Base-by-base conservation (phyloP, 176 grass and related monocot genomes). In the Alopecurus myosuroides region DNA sequence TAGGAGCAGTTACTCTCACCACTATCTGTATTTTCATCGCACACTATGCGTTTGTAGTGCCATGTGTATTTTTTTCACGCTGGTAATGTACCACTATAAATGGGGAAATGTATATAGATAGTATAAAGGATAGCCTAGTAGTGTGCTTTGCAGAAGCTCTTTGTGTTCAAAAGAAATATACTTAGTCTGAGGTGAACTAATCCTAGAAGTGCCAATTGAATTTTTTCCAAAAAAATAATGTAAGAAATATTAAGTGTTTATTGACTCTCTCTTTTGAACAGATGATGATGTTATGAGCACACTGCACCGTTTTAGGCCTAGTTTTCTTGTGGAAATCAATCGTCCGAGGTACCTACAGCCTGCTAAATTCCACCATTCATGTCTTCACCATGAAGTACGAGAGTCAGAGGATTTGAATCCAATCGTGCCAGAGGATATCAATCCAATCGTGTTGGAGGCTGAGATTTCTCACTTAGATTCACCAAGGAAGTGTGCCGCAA, bases 241-340 rank as follows among this genome's bases (percentile, higher is more conserved):
- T 4, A 46, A 37, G 37, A n/a, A 31, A 35, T 86, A 62, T 42
- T 68, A 40, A 29, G 31, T 60, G 6, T 19, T 69, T 67, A 53
- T 81, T 88, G 29, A 80, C 78, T 60, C 23, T 15, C 76, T 26
- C 67, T 93, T 88, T 84, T 76, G 39, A 85, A 68, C 90, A 97
- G 95, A 97, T 84, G 95, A 94, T 88, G 84, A 91, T 88, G 69
- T 92, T 81, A 82, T 97, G 74, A 79, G 33, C 57, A 74, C 74
- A 76, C 65, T 97, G 70, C 95, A 97, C 60, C 68, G 69, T 39
- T 93, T 89, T 83, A 84, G 95, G 52, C 95, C 95, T 19, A 83
- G 48, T 25, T 89, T 94, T 86, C 53, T 98, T 68, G 85, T 78
- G 79, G 88, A 93, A 83, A 86, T 77, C 44, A 75, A 91, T 73